These are phyloP conservation scores for Strobilomyces echinocephalus DNA, from an alignment of 768 basidiomycete genomes.

Conservation along the genomic window DNA sequence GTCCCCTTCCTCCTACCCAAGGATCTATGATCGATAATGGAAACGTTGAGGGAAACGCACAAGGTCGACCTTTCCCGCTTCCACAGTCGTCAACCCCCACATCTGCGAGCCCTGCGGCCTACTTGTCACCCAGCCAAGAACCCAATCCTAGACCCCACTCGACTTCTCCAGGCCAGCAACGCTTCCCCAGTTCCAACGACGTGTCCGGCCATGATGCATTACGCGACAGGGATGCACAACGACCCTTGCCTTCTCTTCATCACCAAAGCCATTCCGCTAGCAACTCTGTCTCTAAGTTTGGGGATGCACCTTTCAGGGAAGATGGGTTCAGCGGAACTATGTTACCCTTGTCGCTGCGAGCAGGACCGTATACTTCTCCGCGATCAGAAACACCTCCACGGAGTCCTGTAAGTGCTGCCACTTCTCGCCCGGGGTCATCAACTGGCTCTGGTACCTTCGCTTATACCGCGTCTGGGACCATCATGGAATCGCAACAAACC, in stretches of 20 bases:
- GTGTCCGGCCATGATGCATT: constrained; percentile 11
- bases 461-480: constrained; percentile 28
- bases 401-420: constrained; percentile 55
- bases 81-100: constrained; percentile 22
- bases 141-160: constrained; percentile 63
- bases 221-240: constrained; percentile 30
- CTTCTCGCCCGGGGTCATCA: constrained; percentile 37
- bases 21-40: constrained; percentile 16
- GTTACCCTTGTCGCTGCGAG: constrained; percentile 25
- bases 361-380: constrained; percentile 22
- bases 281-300: constrained; percentile 29
- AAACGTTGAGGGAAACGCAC: constrained; percentile 16
- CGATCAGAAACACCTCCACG: constrained; percentile 52
- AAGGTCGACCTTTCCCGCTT: constrained; percentile 20
- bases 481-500: constrained; percentile 20
- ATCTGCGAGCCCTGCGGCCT: constrained; percentile 19
- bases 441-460: constrained; percentile 26
- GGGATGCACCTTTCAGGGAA: constrained; percentile 28
- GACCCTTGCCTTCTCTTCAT: constrained; percentile 22
- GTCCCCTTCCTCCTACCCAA: constrained; percentile 30
- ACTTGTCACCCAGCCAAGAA: constrained; percentile 47
- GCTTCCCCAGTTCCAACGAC: constrained; percentile 22
- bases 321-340: constrained; percentile 23
- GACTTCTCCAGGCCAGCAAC: constrained; percentile 38
- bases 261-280: constrained; percentile 26